Evolutionary conservation across 1,139 yeast genomes (phyloP).

Genomic region (Zygoascus hellenicus): DNA sequence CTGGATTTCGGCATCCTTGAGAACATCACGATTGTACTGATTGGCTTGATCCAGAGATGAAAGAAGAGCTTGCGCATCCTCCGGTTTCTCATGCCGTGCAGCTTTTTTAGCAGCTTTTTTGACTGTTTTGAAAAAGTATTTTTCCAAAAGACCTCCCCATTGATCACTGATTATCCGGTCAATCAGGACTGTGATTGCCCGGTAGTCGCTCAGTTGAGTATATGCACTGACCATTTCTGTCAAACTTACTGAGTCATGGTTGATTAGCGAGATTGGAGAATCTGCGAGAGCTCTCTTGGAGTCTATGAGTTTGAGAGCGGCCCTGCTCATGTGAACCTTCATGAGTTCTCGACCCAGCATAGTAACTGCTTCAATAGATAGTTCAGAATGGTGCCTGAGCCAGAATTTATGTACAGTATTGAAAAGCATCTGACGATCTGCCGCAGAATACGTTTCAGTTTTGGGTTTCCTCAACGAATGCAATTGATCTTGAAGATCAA

Average conservation of each 20-base stretch:
- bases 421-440: slow-evolving; percentile 1
- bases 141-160: slow-evolving; percentile 16
- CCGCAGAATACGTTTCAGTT: background rate
- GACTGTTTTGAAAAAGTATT: slow-evolving; percentile 18
- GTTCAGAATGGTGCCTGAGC: slow-evolving; percentile 1
- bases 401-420: slow-evolving; percentile 10
- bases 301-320: slow-evolving; percentile 20
- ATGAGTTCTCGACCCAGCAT: slow-evolving; percentile 19
- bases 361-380: slow-evolving; percentile 14
- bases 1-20: slow-evolving; percentile 12
- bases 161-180: slow-evolving; percentile 16
- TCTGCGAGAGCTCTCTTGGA: slow-evolving; percentile 14
- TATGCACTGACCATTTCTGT: slow-evolving; percentile 18
- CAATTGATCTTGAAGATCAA: slow-evolving; percentile 6
- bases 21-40: slow-evolving; percentile 12
- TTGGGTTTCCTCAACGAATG: background rate
- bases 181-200: slow-evolving; percentile 12
- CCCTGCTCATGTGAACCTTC: slow-evolving; percentile 13
- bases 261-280: slow-evolving; percentile 15
- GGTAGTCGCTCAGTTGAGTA: slow-evolving; percentile 12
- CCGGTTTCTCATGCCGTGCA: slow-evolving; percentile 1
- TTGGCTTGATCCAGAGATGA: slow-evolving; percentile 12
- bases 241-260: slow-evolving; percentile 21
- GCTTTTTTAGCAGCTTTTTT: slow-evolving; percentile 11
- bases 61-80: slow-evolving; percentile 12